Conservation (phyloP, 2,329 filamentous ascomycete species). For the Aspergillus arachidicola region DNA sequence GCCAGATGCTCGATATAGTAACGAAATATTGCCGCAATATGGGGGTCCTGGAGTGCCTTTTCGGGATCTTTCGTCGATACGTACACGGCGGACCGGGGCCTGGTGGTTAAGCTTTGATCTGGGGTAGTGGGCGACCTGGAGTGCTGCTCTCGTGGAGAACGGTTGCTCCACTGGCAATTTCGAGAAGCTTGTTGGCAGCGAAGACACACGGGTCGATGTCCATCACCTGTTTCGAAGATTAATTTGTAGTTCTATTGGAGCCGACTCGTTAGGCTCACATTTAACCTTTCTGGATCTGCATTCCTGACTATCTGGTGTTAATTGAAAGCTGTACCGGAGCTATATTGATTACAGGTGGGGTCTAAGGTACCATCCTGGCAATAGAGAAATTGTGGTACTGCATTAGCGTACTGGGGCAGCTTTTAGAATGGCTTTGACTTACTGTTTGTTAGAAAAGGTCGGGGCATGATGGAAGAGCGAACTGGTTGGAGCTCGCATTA, state of each 20-base stretch:
- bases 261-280: neutral
- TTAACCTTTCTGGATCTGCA: slow-evolving; percentile 13
- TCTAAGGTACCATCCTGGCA: neutral
- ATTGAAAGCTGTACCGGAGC: too few species aligned
- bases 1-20: slow-evolving; percentile 45
- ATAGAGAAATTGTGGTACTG: neutral
- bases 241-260: neutral
- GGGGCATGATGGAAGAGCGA: neutral
- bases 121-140: neutral
- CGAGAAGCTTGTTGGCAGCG: slow-evolving; percentile 6
- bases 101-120: neutral
- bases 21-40: slow-evolving; percentile 35
- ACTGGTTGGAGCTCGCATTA: neutral
- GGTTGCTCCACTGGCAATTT: slow-evolving; percentile 8
- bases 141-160: neutral
- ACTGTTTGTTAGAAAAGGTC: neutral
- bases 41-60: slow-evolving; percentile 9
- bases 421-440: neutral
- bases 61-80: slow-evolving; percentile 13
- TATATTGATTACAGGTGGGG: neutral
- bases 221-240: slow-evolving; percentile 6
- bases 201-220: slow-evolving; percentile 3
- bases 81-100: neutral
- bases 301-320: slow-evolving; percentile 2
- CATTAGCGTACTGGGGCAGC: neutral